phyloP scores from a whole-genome alignment of 1,139 yeast species.

The Suhomyces taliae region DNA sequence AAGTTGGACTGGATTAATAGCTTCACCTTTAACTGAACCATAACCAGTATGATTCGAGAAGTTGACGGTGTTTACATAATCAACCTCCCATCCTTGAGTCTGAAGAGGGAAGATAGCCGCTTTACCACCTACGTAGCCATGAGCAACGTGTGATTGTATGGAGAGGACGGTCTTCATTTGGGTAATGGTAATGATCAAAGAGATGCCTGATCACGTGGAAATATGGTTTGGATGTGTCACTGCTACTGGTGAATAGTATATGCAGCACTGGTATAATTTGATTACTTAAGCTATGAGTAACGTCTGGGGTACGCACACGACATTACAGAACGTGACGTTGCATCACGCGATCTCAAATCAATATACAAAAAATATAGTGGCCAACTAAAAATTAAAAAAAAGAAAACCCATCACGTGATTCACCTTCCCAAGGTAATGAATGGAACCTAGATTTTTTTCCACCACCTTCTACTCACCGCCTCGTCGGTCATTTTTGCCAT shows the following conservation, averaged over 20 bases:
- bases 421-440: neutral
- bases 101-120: constrained; percentile 47
- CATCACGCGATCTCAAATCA: too few species aligned
- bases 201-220: neutral
- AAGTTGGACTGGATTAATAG: constrained; percentile 12
- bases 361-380: neutral
- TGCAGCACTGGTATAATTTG: too few species aligned
- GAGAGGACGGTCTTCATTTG: constrained; percentile 27
- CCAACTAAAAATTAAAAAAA: neutral
- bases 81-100: constrained; percentile 47
- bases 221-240: too few species aligned
- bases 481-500: neutral
- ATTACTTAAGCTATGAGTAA: too few species aligned
- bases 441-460: too few species aligned
- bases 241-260: too few species aligned
- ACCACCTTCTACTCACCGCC: too few species aligned
- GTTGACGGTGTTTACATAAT: constrained; percentile 41
- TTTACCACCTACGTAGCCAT: constrained; percentile 48
- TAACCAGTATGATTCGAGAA: constrained; percentile 50
- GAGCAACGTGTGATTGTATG: constrained; percentile 46
- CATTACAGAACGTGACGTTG: neutral
- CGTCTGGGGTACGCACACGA: neutral
- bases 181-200: neutral
- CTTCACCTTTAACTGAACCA: constrained; percentile 36
- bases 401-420: neutral